Conservation (phyloP, 108 stramenopile genomes). For the Conticribra guillardii region DNA sequence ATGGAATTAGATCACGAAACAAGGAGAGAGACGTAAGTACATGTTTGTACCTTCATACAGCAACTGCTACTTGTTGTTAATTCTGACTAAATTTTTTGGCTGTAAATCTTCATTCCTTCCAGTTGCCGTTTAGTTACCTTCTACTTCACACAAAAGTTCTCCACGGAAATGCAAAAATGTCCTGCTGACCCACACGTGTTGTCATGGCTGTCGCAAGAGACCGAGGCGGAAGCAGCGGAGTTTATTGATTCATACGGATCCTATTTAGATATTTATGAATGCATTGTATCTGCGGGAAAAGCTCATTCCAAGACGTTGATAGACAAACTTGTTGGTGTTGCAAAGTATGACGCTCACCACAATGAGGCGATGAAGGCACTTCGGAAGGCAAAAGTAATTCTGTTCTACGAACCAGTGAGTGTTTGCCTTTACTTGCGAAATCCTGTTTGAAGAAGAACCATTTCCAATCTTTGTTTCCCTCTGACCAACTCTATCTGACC, state of each 20-base stretch:
- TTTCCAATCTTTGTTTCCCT: conserved; percentile 6
- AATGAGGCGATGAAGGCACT: conserved; percentile 66
- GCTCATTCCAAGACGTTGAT: conserved; percentile 54
- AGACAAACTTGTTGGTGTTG: conserved; percentile 56
- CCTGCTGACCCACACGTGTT: no score
- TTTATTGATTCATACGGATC: conserved; percentile 77
- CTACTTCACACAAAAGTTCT: conserved; percentile 73
- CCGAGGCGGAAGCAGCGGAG: conserved; percentile 39
- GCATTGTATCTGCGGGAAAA: conserved; percentile 62
- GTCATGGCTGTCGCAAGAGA: conserved; percentile 9
- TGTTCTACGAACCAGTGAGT: conserved; percentile 83
- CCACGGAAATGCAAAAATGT: conserved; percentile 4
- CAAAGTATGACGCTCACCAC: conserved; percentile 76
- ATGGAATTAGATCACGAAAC: conserved; percentile 74
- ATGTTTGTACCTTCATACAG: no score
- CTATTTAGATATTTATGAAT: conserved; percentile 74
- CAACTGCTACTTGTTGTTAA: no score
- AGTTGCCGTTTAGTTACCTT: conserved; percentile 82
- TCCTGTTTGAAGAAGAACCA: background rate
- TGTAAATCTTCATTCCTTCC: conserved; percentile 1
- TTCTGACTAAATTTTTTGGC: conserved; percentile 3
- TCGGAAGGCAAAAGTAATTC: conserved; percentile 39
- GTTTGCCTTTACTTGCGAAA: background rate
- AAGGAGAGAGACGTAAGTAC: conserved; percentile 79
- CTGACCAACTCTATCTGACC: background rate